Evolutionary conservation across 192 early-diverging fungal genomes (phyloP).

Genomic region (Linnemannia zychae): DNA sequence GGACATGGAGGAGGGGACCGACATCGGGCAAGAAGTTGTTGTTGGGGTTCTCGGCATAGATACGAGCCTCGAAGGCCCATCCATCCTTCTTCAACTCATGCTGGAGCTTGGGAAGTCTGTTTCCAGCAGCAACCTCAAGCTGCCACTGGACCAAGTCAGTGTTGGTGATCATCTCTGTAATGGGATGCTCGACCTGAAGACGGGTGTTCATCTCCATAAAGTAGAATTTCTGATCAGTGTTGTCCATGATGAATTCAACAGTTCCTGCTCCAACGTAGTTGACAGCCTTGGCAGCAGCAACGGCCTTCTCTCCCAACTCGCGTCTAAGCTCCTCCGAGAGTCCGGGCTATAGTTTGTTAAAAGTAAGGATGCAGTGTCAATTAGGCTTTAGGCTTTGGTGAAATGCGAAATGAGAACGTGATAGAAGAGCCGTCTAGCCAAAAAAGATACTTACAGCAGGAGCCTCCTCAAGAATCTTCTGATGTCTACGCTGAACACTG

Average conservation of each 20-base stretch:
- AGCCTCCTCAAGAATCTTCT: slow-evolving; percentile 97
- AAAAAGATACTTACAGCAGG: slow-evolving; percentile 72
- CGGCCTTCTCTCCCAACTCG: slow-evolving; percentile 88
- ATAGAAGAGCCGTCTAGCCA: too few species aligned
- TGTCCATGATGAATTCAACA: slow-evolving; percentile 97
- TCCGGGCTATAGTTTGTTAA: slow-evolving; percentile 63
- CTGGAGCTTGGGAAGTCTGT: slow-evolving; percentile 81
- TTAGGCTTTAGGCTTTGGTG: neutral
- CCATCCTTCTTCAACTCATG: slow-evolving; percentile 80
- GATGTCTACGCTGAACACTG: slow-evolving; percentile 94
- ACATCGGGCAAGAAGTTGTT: slow-evolving; percentile 94
- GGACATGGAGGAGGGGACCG: slow-evolving; percentile 85
- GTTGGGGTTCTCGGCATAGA: slow-evolving; percentile 96
- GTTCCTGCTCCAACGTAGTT: slow-evolving; percentile 96
- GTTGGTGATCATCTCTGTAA: slow-evolving; percentile 95
- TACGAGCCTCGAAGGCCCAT: slow-evolving; percentile 96
- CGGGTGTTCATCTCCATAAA: slow-evolving; percentile 99
- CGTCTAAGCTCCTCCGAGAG: slow-evolving; percentile 79
- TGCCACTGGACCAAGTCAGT: slow-evolving; percentile 98
- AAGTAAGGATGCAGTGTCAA: neutral
- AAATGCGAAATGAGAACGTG: too few species aligned
- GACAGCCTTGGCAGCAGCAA: slow-evolving; percentile 94
- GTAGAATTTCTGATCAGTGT: slow-evolving; percentile 88
- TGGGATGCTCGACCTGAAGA: slow-evolving; percentile 96
- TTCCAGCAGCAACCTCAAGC: slow-evolving; percentile 93